Evolutionary conservation across 306 rosid species (phyloP).

Genomic region (Ormosia semicastrata): DNA sequence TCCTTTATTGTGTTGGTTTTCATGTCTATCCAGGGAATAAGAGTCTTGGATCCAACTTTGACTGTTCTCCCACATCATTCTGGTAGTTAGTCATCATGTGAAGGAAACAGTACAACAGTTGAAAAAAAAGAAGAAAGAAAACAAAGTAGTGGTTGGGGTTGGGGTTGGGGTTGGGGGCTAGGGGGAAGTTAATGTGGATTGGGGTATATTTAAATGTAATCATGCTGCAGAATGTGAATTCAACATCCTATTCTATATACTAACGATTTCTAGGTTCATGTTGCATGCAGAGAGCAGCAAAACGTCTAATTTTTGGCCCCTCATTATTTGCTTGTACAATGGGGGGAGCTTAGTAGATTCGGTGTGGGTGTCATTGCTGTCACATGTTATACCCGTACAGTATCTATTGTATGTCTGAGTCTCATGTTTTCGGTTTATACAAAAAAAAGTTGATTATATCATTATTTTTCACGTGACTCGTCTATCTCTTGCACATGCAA

Average conservation of each 20-base stretch:
- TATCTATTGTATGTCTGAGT: constrained; percentile 61
- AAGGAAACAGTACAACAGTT: constrained; percentile 30
- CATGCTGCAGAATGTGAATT: constrained; percentile 37
- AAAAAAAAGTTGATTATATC: constrained; percentile 38
- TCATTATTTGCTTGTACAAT: constrained; percentile 35
- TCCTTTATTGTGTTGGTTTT: constrained; percentile 51
- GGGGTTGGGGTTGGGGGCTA: too few relatives aligned
- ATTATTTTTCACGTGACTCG: not conserved
- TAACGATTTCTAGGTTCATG: constrained; percentile 46
- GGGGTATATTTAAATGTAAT: constrained; percentile 49
- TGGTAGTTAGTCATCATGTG: constrained; percentile 33
- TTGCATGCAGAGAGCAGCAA: constrained; percentile 43
- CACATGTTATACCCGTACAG: constrained; percentile 44
- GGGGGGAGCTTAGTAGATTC: constrained; percentile 53
- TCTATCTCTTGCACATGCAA: constrained; percentile 15
- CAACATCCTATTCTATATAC: constrained; percentile 51
- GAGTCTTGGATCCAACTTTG: constrained; percentile 43
- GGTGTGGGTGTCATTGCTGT: constrained; percentile 68
- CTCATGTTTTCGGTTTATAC: constrained; percentile 68
- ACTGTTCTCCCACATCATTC: constrained; percentile 29
- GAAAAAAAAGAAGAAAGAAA: too few relatives aligned
- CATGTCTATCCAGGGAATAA: constrained; percentile 35
- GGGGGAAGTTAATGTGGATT: constrained; percentile 35
- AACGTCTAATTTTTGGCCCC: constrained; percentile 64
- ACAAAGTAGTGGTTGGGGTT: not conserved